phyloP scores from a whole-genome alignment of 331 rosid genomes.

The Rosa hybrid region DNA sequence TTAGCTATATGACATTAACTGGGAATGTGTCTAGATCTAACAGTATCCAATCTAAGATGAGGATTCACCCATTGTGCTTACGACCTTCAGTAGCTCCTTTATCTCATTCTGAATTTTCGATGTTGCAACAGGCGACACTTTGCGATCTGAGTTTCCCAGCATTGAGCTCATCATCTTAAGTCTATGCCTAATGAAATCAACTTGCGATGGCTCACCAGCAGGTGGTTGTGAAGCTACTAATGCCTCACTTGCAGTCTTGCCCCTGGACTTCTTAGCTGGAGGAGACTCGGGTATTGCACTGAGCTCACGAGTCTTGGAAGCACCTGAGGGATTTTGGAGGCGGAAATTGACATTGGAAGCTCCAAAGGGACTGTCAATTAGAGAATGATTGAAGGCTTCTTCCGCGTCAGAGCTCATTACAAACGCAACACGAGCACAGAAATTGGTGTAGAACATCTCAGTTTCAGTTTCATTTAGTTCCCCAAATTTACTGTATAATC shows the following conservation, averaged over 20 bases:
- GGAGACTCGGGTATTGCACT: conserved; percentile 35
- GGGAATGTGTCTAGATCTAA: conserved; percentile 1
- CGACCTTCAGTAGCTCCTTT: conserved; percentile 60
- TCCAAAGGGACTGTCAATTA: conserved; percentile 52
- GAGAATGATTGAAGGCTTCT: conserved; percentile 52
- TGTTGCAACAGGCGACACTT: conserved; percentile 37
- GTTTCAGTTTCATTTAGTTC: conserved; percentile 59
- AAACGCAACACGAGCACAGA: conserved; percentile 65
- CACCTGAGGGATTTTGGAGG: conserved; percentile 35
- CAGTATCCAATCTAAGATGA: conserved; percentile 31
- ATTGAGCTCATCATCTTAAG: conserved; percentile 53
- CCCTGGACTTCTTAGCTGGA: conserved; percentile 26
- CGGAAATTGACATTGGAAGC: conserved; percentile 42
- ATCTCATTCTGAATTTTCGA: conserved; percentile 47
- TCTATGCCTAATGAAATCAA: conserved; percentile 45
- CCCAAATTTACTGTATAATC: conserved; percentile 56
- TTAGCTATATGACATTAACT: conserved; percentile 15
- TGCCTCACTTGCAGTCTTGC: conserved; percentile 24
- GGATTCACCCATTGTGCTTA: conserved; percentile 52
- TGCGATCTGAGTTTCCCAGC: conserved; percentile 46
- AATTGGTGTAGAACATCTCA: conserved; percentile 45
- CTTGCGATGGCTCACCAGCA: conserved; percentile 35
- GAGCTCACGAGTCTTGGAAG: conserved; percentile 43
- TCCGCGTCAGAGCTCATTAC: conserved; percentile 47
- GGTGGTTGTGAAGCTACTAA: conserved; percentile 29